phyloP scores from a whole-genome alignment of 2,329 filamentous ascomycete species.

The Sarocladiaceae sp. region DNA sequence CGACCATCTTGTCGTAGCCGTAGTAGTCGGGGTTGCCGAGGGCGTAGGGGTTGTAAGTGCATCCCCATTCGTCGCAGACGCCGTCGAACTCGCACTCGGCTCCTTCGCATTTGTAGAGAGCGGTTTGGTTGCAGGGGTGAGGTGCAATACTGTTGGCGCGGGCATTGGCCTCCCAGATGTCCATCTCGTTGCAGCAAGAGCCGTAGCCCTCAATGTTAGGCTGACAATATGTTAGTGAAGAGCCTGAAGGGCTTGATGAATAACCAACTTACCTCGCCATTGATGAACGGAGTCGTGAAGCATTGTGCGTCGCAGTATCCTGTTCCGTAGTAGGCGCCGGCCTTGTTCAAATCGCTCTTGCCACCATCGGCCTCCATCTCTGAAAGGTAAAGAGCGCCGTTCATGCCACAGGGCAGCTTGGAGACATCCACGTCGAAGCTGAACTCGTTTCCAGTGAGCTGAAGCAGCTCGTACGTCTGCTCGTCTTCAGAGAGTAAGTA shows the following conservation, averaged over 20 bases:
- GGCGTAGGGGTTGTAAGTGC: slow-evolving; percentile 37
- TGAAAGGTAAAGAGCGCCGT: slow-evolving; percentile 58
- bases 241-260: background rate
- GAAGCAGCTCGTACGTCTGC: slow-evolving; percentile 52
- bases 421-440: slow-evolving; percentile 62
- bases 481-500: slow-evolving; percentile 52
- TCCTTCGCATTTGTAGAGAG: slow-evolving; percentile 39
- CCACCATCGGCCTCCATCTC: slow-evolving; percentile 55
- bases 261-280: slow-evolving; percentile 33
- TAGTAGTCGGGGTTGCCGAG: slow-evolving; percentile 23
- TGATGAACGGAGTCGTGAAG: slow-evolving; percentile 43
- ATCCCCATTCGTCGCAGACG: slow-evolving; percentile 38
- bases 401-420: slow-evolving; percentile 59
- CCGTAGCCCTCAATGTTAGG: slow-evolving; percentile 36
- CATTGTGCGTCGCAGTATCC: slow-evolving; percentile 61
- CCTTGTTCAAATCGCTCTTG: slow-evolving; percentile 44
- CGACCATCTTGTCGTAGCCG: slow-evolving; percentile 26
- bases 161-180: slow-evolving; percentile 50
- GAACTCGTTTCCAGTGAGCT: slow-evolving; percentile 55
- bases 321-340: slow-evolving; percentile 54
- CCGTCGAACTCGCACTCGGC: slow-evolving; percentile 30
- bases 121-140: slow-evolving; percentile 39
- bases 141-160: slow-evolving; percentile 39
- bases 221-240: slow-evolving; percentile 14
- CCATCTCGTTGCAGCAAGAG: slow-evolving; percentile 48